Evolutionary conservation across 2,329 filamentous ascomycete species (phyloP).

Genomic region (Xylariaceae sp.): DNA sequence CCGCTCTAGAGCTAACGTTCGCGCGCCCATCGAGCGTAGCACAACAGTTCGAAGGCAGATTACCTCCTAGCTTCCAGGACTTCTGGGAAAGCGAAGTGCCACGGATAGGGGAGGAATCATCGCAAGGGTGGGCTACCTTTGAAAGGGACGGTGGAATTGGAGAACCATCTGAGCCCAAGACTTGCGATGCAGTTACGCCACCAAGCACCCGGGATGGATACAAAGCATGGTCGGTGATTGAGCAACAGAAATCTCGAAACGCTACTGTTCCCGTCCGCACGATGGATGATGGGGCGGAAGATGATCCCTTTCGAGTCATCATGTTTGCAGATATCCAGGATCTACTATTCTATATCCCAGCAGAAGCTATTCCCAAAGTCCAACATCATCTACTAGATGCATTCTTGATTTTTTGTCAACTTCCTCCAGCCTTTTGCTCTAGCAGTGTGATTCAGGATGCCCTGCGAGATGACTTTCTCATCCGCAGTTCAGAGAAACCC

Average conservation of each 20-base stretch:
- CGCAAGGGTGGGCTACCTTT: slow-evolving; percentile 71
- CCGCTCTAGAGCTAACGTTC: slow-evolving; percentile 71
- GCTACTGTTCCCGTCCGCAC: slow-evolving; percentile 70
- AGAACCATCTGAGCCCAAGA: slow-evolving; percentile 46
- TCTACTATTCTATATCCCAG: slow-evolving; percentile 59
- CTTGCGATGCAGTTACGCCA: slow-evolving; percentile 20
- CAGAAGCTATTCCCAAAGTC: slow-evolving; percentile 38
- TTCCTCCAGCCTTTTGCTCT: slow-evolving; percentile 54
- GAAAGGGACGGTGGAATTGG: slow-evolving; percentile 39
- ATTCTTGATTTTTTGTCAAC: slow-evolving; percentile 68
- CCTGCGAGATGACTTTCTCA: slow-evolving; percentile 56
- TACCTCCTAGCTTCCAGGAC: slow-evolving; percentile 57
- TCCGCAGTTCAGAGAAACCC: slow-evolving; percentile 40
- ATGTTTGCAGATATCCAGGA: slow-evolving; percentile 76
- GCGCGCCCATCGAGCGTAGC: slow-evolving; percentile 51
- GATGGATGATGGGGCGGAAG: slow-evolving; percentile 72
- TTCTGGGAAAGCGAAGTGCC: slow-evolving; percentile 89
- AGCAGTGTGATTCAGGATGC: slow-evolving; percentile 37
- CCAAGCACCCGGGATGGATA: slow-evolving; percentile 48
- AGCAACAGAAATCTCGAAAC: slow-evolving; percentile 51
- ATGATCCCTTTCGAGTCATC: slow-evolving; percentile 82
- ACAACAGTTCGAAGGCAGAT: slow-evolving; percentile 26
- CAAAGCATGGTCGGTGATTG: slow-evolving; percentile 56
- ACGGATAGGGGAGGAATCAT: slow-evolving; percentile 73
- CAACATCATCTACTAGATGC: slow-evolving; percentile 63